Percentiles rank a stretch among this genome's conserved stretches.
These are phyloP conservation scores for Fragaria ananassa DNA, from an alignment of 306 rosid genomes.

Conservation along the genomic window DNA sequence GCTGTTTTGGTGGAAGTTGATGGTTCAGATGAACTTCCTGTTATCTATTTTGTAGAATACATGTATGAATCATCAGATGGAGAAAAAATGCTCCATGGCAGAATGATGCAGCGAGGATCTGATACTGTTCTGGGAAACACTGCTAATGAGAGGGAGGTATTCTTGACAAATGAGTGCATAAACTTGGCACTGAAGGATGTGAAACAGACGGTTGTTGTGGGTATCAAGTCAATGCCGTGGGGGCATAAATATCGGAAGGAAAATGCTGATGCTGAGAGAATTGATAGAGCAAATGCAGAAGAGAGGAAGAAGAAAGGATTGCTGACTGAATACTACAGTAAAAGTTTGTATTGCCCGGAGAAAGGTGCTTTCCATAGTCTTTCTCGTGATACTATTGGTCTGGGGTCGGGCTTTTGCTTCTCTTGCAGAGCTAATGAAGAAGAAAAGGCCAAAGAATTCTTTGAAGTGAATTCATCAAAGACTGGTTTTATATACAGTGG, in stretches of 20 bases:
- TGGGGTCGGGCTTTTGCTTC: slow-evolving; percentile 70
- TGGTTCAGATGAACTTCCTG: slow-evolving; percentile 47
- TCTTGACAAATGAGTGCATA: slow-evolving; percentile 74
- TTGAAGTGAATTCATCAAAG: slow-evolving; percentile 52
- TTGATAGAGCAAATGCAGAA: slow-evolving; percentile 70
- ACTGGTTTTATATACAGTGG: slow-evolving; percentile 56
- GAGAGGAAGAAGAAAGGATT: slow-evolving; percentile 78
- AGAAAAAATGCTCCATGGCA: slow-evolving; percentile 78
- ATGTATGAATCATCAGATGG: slow-evolving; percentile 69
- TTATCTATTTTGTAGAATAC: slow-evolving; percentile 68
- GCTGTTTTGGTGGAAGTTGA: slow-evolving; percentile 66
- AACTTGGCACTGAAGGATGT: slow-evolving; percentile 50
- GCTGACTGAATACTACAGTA: slow-evolving; percentile 71
- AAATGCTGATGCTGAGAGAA: slow-evolving; percentile 47
- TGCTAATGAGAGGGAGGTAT: slow-evolving; percentile 81
- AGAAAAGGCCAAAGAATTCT: slow-evolving; percentile 49
- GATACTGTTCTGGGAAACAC: slow-evolving; percentile 88
- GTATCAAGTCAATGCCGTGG: slow-evolving; percentile 55
- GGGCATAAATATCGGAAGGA: slow-evolving; percentile 75
- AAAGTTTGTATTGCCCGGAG: slow-evolving; percentile 83
- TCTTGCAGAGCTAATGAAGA: slow-evolving; percentile 60
- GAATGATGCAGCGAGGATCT: slow-evolving; percentile 67
- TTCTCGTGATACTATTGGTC: slow-evolving; percentile 59
- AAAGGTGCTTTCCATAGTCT: slow-evolving; percentile 77
- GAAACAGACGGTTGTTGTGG: slow-evolving; percentile 44